These are phyloP conservation scores for Penicillium goetzii DNA, from an alignment of 495 filamentous ascomycete genomes.

Conservation along the genomic window DNA sequence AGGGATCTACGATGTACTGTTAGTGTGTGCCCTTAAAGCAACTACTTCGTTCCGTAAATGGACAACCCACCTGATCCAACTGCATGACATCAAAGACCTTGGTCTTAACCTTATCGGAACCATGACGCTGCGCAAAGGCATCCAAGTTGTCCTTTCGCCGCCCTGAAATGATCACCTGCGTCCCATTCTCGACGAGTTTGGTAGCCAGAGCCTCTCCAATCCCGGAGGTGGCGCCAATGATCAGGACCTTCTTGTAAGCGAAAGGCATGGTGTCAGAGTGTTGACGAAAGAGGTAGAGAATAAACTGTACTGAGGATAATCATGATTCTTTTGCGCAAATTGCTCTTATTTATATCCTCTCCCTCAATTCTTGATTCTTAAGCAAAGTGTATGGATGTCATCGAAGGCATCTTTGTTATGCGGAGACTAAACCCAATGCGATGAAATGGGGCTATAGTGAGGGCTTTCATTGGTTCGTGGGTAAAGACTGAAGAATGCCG, in stretches of 20 bases:
- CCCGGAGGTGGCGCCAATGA: constrained; percentile 73
- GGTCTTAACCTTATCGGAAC: constrained; percentile 54
- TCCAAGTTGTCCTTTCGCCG: constrained; percentile 69
- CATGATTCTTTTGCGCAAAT: neutral
- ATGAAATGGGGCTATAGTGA: neutral
- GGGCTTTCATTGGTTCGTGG: neutral
- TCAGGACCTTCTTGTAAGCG: constrained; percentile 66
- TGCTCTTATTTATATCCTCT: neutral
- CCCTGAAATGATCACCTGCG: constrained; percentile 64
- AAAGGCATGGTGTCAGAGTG: constrained; percentile 26
- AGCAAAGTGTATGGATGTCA: neutral
- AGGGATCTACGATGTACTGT: constrained; percentile 27
- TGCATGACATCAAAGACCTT: constrained; percentile 68
- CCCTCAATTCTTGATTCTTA: neutral
- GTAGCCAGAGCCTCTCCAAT: constrained; percentile 70
- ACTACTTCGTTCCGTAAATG: neutral
- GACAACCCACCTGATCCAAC: constrained; percentile 53
- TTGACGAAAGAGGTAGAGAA: neutral
- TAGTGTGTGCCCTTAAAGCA: neutral
- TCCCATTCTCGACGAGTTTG: constrained; percentile 62
- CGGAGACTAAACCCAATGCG: constrained; percentile 23
- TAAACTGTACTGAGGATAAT: neutral
- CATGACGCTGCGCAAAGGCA: constrained; percentile 61
- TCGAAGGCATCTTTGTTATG: neutral
- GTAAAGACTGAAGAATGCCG: constrained; percentile 7